These are phyloP conservation scores for Serpula lacrymans DNA, from an alignment of 768 basidiomycete species.

Conservation along the genomic window DNA sequence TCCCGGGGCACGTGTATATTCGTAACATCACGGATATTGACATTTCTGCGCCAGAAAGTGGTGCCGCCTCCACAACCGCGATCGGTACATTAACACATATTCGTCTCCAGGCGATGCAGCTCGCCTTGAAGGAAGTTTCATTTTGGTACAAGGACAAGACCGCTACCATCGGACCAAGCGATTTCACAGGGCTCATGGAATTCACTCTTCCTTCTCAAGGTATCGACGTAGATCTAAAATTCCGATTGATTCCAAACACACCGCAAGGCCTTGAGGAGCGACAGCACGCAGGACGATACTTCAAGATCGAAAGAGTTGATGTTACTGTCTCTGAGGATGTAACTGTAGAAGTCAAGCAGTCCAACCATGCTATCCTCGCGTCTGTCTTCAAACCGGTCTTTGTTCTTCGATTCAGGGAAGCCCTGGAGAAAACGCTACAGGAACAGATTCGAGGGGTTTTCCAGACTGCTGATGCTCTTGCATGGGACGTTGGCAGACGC, in stretches of 20 bases:
- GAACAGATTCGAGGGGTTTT: slow-evolving; percentile 51
- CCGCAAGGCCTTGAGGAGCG: slow-evolving; percentile 42
- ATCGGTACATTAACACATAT: slow-evolving; percentile 66
- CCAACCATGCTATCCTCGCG: slow-evolving; percentile 61
- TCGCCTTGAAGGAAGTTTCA: slow-evolving; percentile 61
- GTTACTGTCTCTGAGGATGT: slow-evolving; percentile 58
- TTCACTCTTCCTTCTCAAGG: slow-evolving; percentile 64
- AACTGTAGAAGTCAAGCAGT: slow-evolving; percentile 50
- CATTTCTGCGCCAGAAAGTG: slow-evolving; percentile 39
- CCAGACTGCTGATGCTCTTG: slow-evolving; percentile 52
- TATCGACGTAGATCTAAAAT: slow-evolving; percentile 63
- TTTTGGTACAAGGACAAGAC: slow-evolving; percentile 72
- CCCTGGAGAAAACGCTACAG: slow-evolving; percentile 54
- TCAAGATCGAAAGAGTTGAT: slow-evolving; percentile 52
- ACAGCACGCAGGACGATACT: slow-evolving; percentile 44
- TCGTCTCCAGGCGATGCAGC: slow-evolving; percentile 61
- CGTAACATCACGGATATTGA: slow-evolving; percentile 67
- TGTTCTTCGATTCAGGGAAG: slow-evolving; percentile 51
- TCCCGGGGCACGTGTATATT: slow-evolving; percentile 69
- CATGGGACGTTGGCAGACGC: slow-evolving; percentile 56
- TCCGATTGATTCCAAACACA: slow-evolving; percentile 58
- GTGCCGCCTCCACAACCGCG: slow-evolving; percentile 40
- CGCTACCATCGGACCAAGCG: slow-evolving; percentile 47
- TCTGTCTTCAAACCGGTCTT: slow-evolving; percentile 64
- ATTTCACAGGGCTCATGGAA: slow-evolving; percentile 60